Evolutionary conservation across 2,329 filamentous ascomycete genomes (phyloP), one percentile per base, ranked within the genome.

Genomic region (Leptographium lundbergii): DNA sequence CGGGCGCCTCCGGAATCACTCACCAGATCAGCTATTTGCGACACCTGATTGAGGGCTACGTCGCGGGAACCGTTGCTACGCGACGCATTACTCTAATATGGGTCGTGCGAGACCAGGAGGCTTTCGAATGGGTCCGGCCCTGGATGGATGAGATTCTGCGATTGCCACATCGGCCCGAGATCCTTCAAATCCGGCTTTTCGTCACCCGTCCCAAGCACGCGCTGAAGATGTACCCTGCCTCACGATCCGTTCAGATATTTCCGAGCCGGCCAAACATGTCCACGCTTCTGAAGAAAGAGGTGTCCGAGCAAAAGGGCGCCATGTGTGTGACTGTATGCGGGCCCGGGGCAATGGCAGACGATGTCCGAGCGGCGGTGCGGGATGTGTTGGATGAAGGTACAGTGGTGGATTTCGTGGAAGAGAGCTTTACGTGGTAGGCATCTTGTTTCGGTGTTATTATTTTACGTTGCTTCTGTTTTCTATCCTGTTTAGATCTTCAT

Each of bases 1-100:
- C 92, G 14, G 91, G 91, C 59, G 89, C 92, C 60, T 91, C 94
- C 6, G 94, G 94, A 62, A 97, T 99, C 73, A 96, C 92, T 1
- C 92, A 97, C 71, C 91, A 95, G 70, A 82, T 97, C 34, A 89
- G 91, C 39, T 95, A 95, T 70, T 81, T 96, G 10, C 86, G 85
- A 59, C 86, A 94, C 57, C 76, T 92, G 5, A 80, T 92, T 60
- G 74, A 84, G 58, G 87, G 87, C 4, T 87, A 81, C 70, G 82
- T 83, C 58, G 76, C 82, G 0, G 82, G 84, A 61, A 91, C 85
- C 1, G 84, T 91, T 45, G 91, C 92, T 5, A 90, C 89, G 4
- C 86, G 91, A 57, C 84, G 86, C 48, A 75, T 97, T 54, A 89
- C 87, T 1, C 82, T 97, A 9, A 83, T 96, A 61, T 97, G 94